Base-by-base conservation (phyloP, 345 rosid species). In the Camelina neglecta region DNA sequence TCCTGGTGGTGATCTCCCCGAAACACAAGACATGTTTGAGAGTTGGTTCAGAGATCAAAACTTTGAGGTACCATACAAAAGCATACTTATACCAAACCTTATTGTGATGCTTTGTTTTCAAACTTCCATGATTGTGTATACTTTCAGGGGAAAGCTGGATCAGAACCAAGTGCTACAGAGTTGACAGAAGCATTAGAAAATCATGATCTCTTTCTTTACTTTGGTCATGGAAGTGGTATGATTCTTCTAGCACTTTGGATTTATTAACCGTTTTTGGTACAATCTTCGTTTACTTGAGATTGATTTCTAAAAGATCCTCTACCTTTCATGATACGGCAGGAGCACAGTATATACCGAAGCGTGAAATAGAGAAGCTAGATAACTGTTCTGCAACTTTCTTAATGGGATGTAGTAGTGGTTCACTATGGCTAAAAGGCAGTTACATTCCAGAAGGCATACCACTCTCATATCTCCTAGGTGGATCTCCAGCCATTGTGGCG, bases 211-310 rank as follows among this genome's bases (percentile, higher is more conserved):
- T 95, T 88, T 77, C 80, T 95, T 36, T 95, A 95, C 79, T 85
- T 92, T 36, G 98, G 96, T 75, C 99, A 95, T 76, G 98, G 98
- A 81, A 89, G 96, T 78, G 97, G 99, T 95, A 92, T 63, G 86
- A 42, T 42, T 72, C 59, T 60, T 45, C 15, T 44, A 20, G 8
- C 64, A 69, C 53, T 66, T 45, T 4, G 23, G 13, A 29, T 12
- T 50, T 60, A 53, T 64, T 56, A 45, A 18, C 23, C 6, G 2
- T 75, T 15, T 57, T 41, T 31, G 73, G 26, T 81, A 39, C n/a
- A 60, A 72, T 50, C 21, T 56, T 62, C 8, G 6, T 67, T 31
- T 77, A 62, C 50, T 42, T 77, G 69, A 67, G 57, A 33, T 60
- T 56, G 65, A 55, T 67, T 23, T 50, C 10, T 56, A 33, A 66